Evolutionary conservation across 1,284 basidiomycete genomes (phyloP), one percentile per base, ranked within the genome.

Genomic region (Melampsora americana): DNA sequence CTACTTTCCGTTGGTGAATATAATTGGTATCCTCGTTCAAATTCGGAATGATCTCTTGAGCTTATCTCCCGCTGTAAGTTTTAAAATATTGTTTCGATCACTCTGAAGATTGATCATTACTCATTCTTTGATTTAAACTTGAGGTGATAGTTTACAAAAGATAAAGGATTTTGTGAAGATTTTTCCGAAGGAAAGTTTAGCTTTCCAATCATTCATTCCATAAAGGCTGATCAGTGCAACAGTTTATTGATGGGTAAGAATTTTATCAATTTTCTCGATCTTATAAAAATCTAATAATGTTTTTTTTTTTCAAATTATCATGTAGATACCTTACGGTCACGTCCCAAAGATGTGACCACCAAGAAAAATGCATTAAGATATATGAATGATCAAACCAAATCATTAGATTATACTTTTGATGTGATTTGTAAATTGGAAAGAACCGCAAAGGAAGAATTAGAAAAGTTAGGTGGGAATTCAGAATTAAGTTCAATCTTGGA

Each of bases 21-120:
- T 98, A 12, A 91, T 99, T 78, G 93, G 95, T 1, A 88, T 98
- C 20, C 92, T 90, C 81, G 98, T 95, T 82, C 96, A 99, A 83
- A 96, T 99, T 79, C 86, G 95, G 28, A 95, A 99, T 82, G 95
- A 99, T 82, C 93, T 95, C 77, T 92, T 96, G 90, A 99, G 99
- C 82, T 85, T 99, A 42, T 90, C 95, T 80, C 92, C 90, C 65
- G 87, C 87, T 30, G 93, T 92, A 79, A 50, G 83, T 78, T 42
- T 69, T 61, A 20, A 77, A 16, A 35, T 9, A 28, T 42, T 46
- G 39, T 67, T 32, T 61, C 26, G 20, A 20, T 39, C 69, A 66
- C 30, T 6, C 30, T 26, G 5, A 9, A 35, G 35, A 35, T 35
- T 35, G 35, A 35, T 35, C 9, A 35, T 5, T 3, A 35, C 3